Percentiles rank a stretch among this genome's conserved stretches.
These are phyloP conservation scores for Rhizopogon vesiculosus DNA, from an alignment of 768 basidiomycete genomes.

Conservation along the genomic window DNA sequence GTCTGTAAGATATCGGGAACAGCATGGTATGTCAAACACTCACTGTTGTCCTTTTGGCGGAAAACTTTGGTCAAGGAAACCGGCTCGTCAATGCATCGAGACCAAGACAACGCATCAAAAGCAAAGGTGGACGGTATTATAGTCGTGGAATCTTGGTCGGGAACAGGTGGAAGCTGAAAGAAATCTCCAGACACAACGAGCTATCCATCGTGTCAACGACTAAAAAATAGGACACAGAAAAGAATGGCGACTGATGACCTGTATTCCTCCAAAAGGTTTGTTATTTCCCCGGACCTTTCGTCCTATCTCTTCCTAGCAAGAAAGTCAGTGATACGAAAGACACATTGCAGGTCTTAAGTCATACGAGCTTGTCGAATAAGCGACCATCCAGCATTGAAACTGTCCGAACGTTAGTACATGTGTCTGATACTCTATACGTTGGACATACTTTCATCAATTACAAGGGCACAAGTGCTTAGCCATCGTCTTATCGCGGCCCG, in stretches of 20 bases:
- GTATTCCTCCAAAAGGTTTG: constrained; percentile 65
- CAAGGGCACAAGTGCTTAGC: constrained; percentile 45
- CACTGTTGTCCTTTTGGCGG: constrained; percentile 61
- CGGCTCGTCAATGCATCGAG: constrained; percentile 41
- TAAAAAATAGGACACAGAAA: not conserved
- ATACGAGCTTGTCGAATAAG: constrained; percentile 67
- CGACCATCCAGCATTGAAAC: constrained; percentile 76
- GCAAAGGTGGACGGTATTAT: constrained; percentile 51
- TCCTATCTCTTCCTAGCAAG: constrained; percentile 32
- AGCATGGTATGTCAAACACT: not conserved
- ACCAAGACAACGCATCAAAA: constrained; percentile 65
- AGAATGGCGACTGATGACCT: constrained; percentile 30
- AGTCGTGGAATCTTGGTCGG: constrained; percentile 42
- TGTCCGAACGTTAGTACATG: constrained; percentile 17
- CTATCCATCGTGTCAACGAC: constrained; percentile 29
- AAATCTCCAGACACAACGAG: constrained; percentile 76
- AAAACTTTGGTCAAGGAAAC: constrained; percentile 60
- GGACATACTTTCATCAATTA: constrained; percentile 71
- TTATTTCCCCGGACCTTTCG: constrained; percentile 34
- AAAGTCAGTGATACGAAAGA: not conserved
- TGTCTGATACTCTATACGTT: not conserved
- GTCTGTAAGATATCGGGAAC: not conserved
- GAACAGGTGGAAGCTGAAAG: constrained; percentile 76
- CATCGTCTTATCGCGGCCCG: constrained; percentile 37
- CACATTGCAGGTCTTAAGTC: constrained; percentile 28